Base-by-base conservation (phyloP, 2,329 filamentous ascomycete genomes). In the Cladosporium sp. region DNA sequence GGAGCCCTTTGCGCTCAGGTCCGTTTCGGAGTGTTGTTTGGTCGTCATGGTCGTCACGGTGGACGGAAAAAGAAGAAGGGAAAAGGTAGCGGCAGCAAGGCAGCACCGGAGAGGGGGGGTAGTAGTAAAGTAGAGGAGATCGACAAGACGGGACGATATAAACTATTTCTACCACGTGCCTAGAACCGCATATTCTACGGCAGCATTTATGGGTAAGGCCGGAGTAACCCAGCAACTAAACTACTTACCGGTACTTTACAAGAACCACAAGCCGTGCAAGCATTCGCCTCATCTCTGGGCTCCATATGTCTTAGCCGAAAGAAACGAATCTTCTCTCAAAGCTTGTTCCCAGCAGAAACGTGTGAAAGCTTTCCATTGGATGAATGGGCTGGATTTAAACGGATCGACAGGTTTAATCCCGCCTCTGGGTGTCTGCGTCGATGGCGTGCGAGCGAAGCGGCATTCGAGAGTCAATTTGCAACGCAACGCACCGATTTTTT, bases 221-320 rank as follows among this genome's bases (percentile, higher is more conserved):
- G 60, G 21, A 39, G 49, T 39, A 43, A 34, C 28, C 23, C 49
- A 51, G 26, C 43, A 51, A 23, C n/a, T n/a, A n/a, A n/a, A n/a
- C n/a, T n/a, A n/a, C n/a, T n/a, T n/a, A n/a, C 30, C 56, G 56
- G 56, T 34, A 58, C 56, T 36, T 36, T 58, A 28, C 56, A 58
- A 46, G 32, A 39, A 46, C 18, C 23, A 46, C 58, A 51, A 56
- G 60, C 60, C 60, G 32, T 56, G 60, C 32, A 43, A 63, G 46
- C 21, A 61, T 28, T 49, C 26, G 46, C 25, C 25, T 32, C 32
- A 51, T 25, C 34, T 28, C 46, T 54, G 54, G 60, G 60, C 60
- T 54, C 60, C 60, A 63, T 63, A 63, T 63, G 59, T 39, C 60
- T 56, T 63, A 63, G 60, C 60, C 49, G 60, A 43, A 34, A 63